phyloP scores from a whole-genome alignment of 257 asterid genomes.

The Voacanga thouarsii region DNA sequence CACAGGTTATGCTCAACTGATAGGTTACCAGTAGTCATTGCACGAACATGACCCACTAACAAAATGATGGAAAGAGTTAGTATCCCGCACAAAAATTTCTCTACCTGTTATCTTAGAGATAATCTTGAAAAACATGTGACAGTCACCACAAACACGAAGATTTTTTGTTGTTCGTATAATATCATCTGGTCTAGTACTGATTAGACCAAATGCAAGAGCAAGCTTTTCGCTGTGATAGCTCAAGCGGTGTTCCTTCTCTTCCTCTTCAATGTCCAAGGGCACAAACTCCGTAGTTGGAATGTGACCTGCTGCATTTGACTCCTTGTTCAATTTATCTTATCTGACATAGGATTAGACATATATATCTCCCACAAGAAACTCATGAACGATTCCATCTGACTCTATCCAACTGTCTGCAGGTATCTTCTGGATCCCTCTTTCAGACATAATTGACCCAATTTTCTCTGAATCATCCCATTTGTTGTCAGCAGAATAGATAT shows the following conservation, averaged over 20 bases:
- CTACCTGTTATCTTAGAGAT: constrained; percentile 33
- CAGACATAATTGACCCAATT: constrained; percentile 30
- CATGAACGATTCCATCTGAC: constrained; percentile 39
- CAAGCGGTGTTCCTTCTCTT: constrained; percentile 42
- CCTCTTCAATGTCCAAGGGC: constrained; percentile 45
- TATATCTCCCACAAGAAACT: constrained; percentile 48
- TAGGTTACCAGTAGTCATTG: constrained; percentile 34
- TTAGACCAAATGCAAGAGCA: constrained; percentile 44
- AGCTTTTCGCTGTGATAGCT: constrained; percentile 49
- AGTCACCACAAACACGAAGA: constrained; percentile 48
- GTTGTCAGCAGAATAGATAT: constrained; percentile 36
- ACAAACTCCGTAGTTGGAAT: constrained; percentile 40
- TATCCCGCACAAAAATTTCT: constrained; percentile 40
- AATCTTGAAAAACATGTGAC: constrained; percentile 37
- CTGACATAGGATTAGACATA: constrained; percentile 36
- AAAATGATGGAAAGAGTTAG: constrained; percentile 40
- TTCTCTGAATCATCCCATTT: constrained; percentile 40
- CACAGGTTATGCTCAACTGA: background rate
- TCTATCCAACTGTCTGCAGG: constrained; percentile 51
- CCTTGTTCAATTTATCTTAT: constrained; percentile 30
- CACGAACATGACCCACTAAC: constrained; percentile 40
- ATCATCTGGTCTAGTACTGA: constrained; percentile 22
- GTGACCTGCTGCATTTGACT: constrained; percentile 34
- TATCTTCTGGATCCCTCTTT: constrained; percentile 30
- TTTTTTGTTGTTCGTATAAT: constrained; percentile 36